Evolutionary conservation across 257 asterid genomes (phyloP), one percentile per base, ranked within the genome.

Genomic region (Nicotiana noctiflora): DNA sequence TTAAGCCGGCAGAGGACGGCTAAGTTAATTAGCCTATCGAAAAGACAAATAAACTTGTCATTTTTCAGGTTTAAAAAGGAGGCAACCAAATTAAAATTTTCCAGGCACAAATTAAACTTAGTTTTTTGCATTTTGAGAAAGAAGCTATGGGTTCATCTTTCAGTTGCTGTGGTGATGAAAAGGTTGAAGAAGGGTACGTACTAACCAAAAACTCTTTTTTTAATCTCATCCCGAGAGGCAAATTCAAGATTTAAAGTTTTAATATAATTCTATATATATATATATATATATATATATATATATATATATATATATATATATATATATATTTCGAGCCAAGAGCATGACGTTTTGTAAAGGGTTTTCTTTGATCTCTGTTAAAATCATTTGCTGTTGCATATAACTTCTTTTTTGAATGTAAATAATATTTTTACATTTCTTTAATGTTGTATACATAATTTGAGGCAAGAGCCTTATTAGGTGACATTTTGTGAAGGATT

Each of bases 121-220:
- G 53, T 44, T 68, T 44, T 25, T 68, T 74, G 75, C 57, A 52
- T 34, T 72, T 31, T 61, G 63, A 80, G 82, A 53, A 81, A 52
- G 76, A 53, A 83, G 70, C 74, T 29, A 93, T 93, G 98, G 95
- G 97, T 57, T 86, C 97, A 66, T 65, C 81, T 75, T 8, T 86
- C 56, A 86, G 97, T 82, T 93, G 98, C 84, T 93, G 94, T 80
- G 82, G 88, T 75, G 49, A 90, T 25, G 90, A 90, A 77, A 93
- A 88, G 85, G 90, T 86, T 15, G 98, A 93, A 21, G 84, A 93
- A 86, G 95, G 93, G 98, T 90, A 90, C 19, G 87, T 27, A 15
- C 12, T 15, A 21, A 51, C 37, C 11, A 23, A 72, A 52, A 27
- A 29, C 76, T 23, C 15, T 31, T 19, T 3, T 49, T 1, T 2